Base-by-base conservation (phyloP, 306 rosid species). In the Erythrophleum fordii region DNA sequence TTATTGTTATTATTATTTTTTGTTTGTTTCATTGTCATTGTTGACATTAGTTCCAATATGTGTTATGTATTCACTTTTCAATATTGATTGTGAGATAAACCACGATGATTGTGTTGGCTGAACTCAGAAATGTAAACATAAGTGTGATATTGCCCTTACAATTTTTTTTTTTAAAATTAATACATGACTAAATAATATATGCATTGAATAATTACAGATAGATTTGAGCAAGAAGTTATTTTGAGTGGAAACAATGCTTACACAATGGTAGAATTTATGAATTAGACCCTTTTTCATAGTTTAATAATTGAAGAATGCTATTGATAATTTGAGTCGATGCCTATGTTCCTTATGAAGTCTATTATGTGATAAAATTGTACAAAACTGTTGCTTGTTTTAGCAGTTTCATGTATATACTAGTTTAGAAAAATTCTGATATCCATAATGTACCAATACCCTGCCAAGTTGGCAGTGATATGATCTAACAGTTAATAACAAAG, bases 261-360 rank as follows among this genome's bases (percentile, higher is more conserved):
- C 46, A 56, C 26, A 39, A 64, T 59, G 11, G 72, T 48, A 67
- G 46, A 70, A 64, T 59, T 77, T 69, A 34, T 55, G 35, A n/a
- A 16, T 25, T 41, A 5, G 75, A 56, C 55, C 31, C 34, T 13
- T 64, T 77, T 22, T 23, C 13, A 39, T 31, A 49, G 78, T 49
- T 73, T n/a, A n/a, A n/a, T 62, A 34, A 53, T 31, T 53, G 14
- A 31, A 28, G 79, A 56, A 53, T 62, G 34, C 4, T 31, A 31
- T 31, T 31, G 34, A 31, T 31, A 1, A 31, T 4, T n/a, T n/a
- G n/a, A n/a, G n/a, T n/a, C n/a, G n/a, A n/a, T n/a, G n/a, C n/a
- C n/a, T n/a, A n/a, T n/a, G 41, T 52, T 86, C 69, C 70, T 74
- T 67, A 42, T 66, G 80, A 62, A 48, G 81, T 69, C 61, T 28